These are phyloP conservation scores for Eustoma russellianum DNA, from an alignment of 257 asterid genomes.

Conservation along the genomic window DNA sequence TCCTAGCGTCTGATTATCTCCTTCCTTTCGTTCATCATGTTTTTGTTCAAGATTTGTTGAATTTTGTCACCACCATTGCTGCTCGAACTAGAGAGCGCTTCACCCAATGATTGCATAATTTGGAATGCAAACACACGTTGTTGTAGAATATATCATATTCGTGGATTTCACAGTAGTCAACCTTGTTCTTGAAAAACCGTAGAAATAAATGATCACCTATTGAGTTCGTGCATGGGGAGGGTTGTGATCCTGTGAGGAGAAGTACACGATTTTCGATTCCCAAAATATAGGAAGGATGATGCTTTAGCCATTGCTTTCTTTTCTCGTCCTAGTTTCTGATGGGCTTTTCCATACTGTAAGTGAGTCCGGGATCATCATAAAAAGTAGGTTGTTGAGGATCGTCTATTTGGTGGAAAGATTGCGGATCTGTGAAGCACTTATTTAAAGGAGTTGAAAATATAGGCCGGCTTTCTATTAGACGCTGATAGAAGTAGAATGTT, in stretches of 20 bases:
- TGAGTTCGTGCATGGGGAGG: slow-evolving; percentile 47
- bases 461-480: slow-evolving; percentile 31
- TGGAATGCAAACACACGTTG: slow-evolving; percentile 21
- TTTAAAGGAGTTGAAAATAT: slow-evolving; percentile 18
- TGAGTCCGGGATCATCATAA: slow-evolving; percentile 48
- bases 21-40: too few species aligned
- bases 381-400: slow-evolving; percentile 40
- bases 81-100: slow-evolving; percentile 4
- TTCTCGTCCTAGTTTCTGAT: slow-evolving; percentile 55
- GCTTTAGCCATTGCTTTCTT: slow-evolving; percentile 47
- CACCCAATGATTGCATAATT: slow-evolving; percentile 1
- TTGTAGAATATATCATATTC: slow-evolving; percentile 51
- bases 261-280: slow-evolving; percentile 27
- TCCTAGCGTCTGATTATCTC: too few species aligned
- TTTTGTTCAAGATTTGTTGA: too few species aligned
- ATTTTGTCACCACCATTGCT: not conserved
- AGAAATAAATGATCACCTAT: slow-evolving; percentile 52
- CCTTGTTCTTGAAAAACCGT: slow-evolving; percentile 66
- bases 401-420: slow-evolving; percentile 11
- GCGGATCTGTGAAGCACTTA: not conserved
- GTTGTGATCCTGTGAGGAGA: slow-evolving; percentile 69
- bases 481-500: not conserved
- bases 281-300: slow-evolving; percentile 24
- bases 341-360: slow-evolving; percentile 47
- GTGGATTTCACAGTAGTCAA: slow-evolving; percentile 61